These are phyloP conservation scores for Hypoxylon sp. DNA, from an alignment of 2,329 filamentous ascomycete genomes.

Conservation along the genomic window DNA sequence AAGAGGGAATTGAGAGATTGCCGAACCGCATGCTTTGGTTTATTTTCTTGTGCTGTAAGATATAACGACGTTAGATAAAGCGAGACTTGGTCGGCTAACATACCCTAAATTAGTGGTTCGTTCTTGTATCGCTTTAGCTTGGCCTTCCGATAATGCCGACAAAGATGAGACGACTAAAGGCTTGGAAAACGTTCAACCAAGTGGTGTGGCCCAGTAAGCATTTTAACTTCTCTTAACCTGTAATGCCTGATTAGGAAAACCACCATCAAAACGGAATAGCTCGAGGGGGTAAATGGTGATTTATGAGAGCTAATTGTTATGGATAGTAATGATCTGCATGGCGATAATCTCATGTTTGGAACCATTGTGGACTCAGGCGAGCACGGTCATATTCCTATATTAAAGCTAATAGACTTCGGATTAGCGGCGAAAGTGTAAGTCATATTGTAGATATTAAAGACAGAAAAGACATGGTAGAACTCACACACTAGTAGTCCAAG, in stretches of 20 bases:
- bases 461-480: neutral
- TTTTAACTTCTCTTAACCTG: too few relatives aligned
- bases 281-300: too few relatives aligned
- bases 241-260: too few relatives aligned
- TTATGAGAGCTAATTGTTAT: neutral
- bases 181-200: neutral
- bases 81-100: neutral
- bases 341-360: slow-evolving; percentile 24
- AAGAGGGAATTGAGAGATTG: neutral
- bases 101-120: slow-evolving; percentile 18
- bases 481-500: neutral
- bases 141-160: slow-evolving; percentile 9
- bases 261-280: neutral
- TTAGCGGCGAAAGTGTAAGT: slow-evolving; percentile 1
- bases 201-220: slow-evolving; percentile 31
- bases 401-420: slow-evolving; percentile 22
- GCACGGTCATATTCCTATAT: slow-evolving; percentile 4
- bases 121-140: slow-evolving; percentile 31
- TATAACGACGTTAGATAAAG: neutral
- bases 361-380: neutral
- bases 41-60: slow-evolving; percentile 33
- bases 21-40: slow-evolving; percentile 34
- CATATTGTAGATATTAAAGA: neutral
- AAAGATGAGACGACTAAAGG: slow-evolving; percentile 19
- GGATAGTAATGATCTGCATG: slow-evolving; percentile 26